Percentiles rank a stretch among this genome's conserved stretches.
phyloP scores from a whole-genome alignment of 345 rosid genomes.

The Moricandia moricandioides region DNA sequence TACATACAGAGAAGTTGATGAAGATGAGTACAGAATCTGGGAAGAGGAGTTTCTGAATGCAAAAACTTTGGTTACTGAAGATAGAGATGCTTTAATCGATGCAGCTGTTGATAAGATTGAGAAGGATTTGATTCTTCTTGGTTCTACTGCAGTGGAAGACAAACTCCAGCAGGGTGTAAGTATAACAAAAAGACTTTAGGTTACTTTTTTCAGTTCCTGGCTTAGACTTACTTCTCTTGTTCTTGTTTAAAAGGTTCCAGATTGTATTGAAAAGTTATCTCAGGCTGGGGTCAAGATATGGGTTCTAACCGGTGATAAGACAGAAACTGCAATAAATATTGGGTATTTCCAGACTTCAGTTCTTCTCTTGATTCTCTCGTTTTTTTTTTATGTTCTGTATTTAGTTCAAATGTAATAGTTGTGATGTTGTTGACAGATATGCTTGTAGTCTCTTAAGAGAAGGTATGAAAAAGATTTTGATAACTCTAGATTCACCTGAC shows the following conservation, averaged over 20 bases:
- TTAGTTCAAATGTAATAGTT: constrained; percentile 4
- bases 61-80: constrained; percentile 51
- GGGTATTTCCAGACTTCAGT: constrained; percentile 46
- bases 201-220: neutral
- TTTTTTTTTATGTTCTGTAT: neutral
- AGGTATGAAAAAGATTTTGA: constrained; percentile 60
- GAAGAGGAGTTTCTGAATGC: constrained; percentile 56
- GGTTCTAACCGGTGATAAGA: constrained; percentile 91
- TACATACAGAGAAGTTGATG: constrained; percentile 65
- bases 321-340: constrained; percentile 87
- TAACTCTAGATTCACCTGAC: constrained; percentile 65
- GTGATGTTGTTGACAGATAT: constrained; percentile 48
- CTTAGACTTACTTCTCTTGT: neutral
- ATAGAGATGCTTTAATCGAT: constrained; percentile 55
- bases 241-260: constrained; percentile 56
- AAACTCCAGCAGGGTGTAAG: constrained; percentile 86
- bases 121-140: constrained; percentile 72
- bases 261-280: constrained; percentile 75
- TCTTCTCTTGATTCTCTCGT: constrained; percentile 2
- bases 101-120: constrained; percentile 64
- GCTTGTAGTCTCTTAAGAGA: constrained; percentile 76
- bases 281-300: constrained; percentile 73
- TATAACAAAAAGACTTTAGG: neutral
- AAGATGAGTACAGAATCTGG: constrained; percentile 62
- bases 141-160: constrained; percentile 95